phyloP scores from a whole-genome alignment of 306 rosid genomes.

The Pterocarpus santalinus region DNA sequence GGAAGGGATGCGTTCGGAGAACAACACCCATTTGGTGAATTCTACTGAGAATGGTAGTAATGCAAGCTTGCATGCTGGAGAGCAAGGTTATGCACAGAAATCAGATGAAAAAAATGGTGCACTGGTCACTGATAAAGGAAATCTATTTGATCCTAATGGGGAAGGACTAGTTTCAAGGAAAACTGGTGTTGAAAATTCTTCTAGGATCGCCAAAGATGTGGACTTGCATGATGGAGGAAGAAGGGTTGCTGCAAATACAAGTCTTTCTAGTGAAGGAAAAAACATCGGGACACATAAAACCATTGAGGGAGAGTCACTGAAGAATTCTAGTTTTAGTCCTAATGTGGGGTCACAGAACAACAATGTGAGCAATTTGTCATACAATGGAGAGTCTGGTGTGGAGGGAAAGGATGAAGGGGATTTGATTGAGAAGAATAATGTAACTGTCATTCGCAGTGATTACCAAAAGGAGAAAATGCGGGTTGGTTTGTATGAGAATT shows the following conservation, averaged over 20 bases:
- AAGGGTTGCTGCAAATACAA: conserved; percentile 29
- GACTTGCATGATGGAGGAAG: conserved; percentile 45
- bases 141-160: conserved; percentile 5
- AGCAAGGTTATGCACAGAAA: conserved; percentile 33
- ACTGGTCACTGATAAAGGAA: not conserved
- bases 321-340: conserved; percentile 36
- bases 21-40: conserved; percentile 25
- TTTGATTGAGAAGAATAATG: conserved; percentile 40
- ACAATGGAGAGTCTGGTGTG: not conserved
- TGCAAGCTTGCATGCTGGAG: conserved; percentile 44
- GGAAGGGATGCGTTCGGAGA: conserved; percentile 12
- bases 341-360: conserved; percentile 25
- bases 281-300: not conserved
- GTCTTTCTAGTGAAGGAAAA: not conserved
- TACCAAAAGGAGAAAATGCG: conserved; percentile 34
- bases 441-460: conserved; percentile 11
- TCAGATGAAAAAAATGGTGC: conserved; percentile 25
- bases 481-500: conserved; percentile 53
- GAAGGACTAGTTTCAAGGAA: not conserved
- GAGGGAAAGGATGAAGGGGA: conserved; percentile 11
- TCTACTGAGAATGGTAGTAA: conserved; percentile 34
- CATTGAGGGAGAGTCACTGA: not conserved
- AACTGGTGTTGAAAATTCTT: conserved; percentile 12
- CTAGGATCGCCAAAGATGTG: conserved; percentile 23
- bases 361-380: conserved; percentile 22